Base-by-base conservation (phyloP, 805 yeast genomes). In the Saturnispora saitoi region DNA sequence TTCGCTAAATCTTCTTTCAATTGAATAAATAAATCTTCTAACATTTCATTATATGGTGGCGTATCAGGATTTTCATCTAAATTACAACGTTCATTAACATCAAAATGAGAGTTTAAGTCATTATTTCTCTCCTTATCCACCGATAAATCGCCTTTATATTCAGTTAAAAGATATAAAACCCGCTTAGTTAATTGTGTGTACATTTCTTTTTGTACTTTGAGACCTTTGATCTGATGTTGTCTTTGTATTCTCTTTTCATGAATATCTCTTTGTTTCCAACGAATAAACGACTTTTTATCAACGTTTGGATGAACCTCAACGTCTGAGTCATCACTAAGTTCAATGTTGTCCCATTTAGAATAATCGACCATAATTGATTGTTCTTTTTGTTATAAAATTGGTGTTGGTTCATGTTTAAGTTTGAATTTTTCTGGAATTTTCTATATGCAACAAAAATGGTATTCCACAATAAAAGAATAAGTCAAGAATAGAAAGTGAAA, bases 281-380 rank as follows among this genome's bases (percentile, higher is more conserved):
- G 78, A 58, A 93, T 87, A 56, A 93, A 91, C 1, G 98, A 90
- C 36, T 70, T 71, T 63, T 93, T 93, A 65, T 93, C 99, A 30
- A 93, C 99, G 62, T 93, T 93, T 51, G 98, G 99, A 63, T 93
- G 99, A 14, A 91, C 98, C 61, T 93, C 99, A 43, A 93, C 72
- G 60, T 93, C 99, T 8, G 96, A 88, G 66, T 93, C 99, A 64
- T 93, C 99, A 19, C 96, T 87, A 36, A 93, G 70, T 65, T 93
- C 99, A 51, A 93, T 78, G 63, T 88, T 87, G 67, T 93, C 99
- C 98, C 99, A 93, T 64, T 91, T 93, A 10, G 96, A 88, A 68
- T 93, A 93, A 65, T 93, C 99, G 55, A 93, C 81, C 46, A 66
- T 61, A 66, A 59, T 64, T 15, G 7, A 20, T 4, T 20, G 24